Evolutionary conservation across 192 early-diverging fungal species (phyloP).

Genomic region (Geranomyces michiganensis): DNA sequence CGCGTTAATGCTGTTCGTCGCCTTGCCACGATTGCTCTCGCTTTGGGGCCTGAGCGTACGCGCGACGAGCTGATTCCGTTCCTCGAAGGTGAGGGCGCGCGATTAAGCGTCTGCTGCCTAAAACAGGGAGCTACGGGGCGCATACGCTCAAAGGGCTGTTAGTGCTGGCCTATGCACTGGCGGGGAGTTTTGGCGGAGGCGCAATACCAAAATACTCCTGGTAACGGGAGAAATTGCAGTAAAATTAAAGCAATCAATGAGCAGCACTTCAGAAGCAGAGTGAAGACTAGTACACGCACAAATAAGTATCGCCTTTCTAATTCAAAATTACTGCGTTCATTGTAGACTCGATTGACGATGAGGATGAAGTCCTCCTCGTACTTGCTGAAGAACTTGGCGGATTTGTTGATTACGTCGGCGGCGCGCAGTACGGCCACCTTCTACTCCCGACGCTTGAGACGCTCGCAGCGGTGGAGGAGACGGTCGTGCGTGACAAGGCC

Average conservation of each 20-base stretch:
- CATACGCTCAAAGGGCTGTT: no score
- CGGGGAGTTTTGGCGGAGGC: no score
- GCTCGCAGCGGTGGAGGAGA: slow-evolving; percentile 96
- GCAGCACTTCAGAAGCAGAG: no score
- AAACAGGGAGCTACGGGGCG: no score
- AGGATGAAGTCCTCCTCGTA: slow-evolving; percentile 94
- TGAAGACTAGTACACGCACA: no score
- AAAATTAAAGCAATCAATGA: no score
- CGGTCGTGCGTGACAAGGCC: slow-evolving; percentile 98
- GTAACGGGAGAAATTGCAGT: no score
- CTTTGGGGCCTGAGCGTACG: slow-evolving; percentile 92
- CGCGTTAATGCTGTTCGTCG: slow-evolving; percentile 83
- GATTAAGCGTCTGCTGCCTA: no score
- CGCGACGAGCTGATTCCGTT: slow-evolving; percentile 97
- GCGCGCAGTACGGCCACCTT: slow-evolving; percentile 80
- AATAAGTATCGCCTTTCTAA: neutral
- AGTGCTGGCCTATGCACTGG: no score
- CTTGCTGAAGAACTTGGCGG: slow-evolving; percentile 92
- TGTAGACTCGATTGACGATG: slow-evolving; percentile 97
- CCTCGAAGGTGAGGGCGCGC: slow-evolving; percentile 75
- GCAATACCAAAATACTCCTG: no score
- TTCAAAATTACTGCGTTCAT: neutral
- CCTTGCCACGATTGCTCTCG: slow-evolving; percentile 83
- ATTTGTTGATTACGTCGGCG: slow-evolving; percentile 93
- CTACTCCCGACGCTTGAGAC: slow-evolving; percentile 93